Conservation (phyloP, 1,284 basidiomycete species). For the Ustilago hordei region DNA sequence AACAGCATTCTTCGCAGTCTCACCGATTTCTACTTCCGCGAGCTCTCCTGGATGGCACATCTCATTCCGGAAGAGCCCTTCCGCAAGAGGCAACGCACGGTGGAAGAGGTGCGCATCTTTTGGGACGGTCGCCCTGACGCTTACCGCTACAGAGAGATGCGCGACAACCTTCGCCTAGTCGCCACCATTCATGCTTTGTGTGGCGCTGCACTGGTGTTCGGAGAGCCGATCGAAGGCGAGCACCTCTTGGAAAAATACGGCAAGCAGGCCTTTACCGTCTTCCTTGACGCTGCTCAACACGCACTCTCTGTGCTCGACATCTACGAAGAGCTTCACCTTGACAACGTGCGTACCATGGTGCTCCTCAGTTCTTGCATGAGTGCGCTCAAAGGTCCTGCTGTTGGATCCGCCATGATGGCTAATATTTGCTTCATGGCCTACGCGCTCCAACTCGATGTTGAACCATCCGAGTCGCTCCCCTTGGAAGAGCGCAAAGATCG, state of each 20-base stretch:
- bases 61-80: conserved; percentile 46
- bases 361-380: conserved; percentile 37
- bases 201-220: conserved; percentile 35
- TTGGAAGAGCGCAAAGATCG: conserved; percentile 49
- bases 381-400: conserved; percentile 46
- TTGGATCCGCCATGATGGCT: conserved; percentile 44
- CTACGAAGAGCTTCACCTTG: conserved; percentile 56
- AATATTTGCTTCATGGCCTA: conserved; percentile 54
- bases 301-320: conserved; percentile 55
- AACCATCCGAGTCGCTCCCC: conserved; percentile 52
- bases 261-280: conserved; percentile 40
- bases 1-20: conserved; percentile 34
- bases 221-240: conserved; percentile 37
- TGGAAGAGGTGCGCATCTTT: conserved; percentile 35
- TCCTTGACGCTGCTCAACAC: conserved; percentile 50
- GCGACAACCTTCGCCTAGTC: conserved; percentile 41
- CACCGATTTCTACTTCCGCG: conserved; percentile 43
- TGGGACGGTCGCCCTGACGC: conserved; percentile 40
- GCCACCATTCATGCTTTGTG: conserved; percentile 48
- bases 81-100: conserved; percentile 16
- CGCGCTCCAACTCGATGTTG: conserved; percentile 56
- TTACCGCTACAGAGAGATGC: conserved; percentile 36
- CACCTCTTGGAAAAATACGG: conserved; percentile 25
- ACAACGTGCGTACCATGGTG: conserved; percentile 53
- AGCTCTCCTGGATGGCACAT: conserved; percentile 51